Conservation (phyloP, 805 yeast species). For the Suhomyces tanzawaensis region DNA sequence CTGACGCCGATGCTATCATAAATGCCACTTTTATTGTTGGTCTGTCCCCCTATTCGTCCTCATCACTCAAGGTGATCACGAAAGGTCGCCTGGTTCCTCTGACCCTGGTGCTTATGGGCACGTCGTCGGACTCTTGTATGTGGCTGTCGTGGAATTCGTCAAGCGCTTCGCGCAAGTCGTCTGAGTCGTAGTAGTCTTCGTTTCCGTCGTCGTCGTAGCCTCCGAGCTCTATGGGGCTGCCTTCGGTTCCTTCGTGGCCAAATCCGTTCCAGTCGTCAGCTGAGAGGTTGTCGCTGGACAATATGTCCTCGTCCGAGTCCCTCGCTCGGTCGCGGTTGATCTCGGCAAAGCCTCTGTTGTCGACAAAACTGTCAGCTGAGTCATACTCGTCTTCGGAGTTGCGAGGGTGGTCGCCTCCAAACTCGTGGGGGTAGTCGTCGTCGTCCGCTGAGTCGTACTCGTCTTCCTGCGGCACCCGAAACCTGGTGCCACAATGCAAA, state of each 20-base stretch:
- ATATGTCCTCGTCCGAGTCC: conserved; percentile 15
- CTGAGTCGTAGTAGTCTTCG: conserved; percentile 11
- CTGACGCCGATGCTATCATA: too few relatives aligned
- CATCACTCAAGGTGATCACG: conserved; percentile 19
- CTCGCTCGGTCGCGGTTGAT: conserved; percentile 18
- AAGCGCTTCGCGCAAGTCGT: conserved; percentile 24
- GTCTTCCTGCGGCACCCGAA: conserved; percentile 34
- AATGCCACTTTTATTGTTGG: too few relatives aligned
- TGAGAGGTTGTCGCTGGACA: conserved; percentile 11
- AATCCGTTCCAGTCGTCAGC: conserved; percentile 21
- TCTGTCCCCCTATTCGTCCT: conserved; percentile 13
- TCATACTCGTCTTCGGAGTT: conserved; percentile 21
- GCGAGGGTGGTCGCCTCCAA: not conserved
- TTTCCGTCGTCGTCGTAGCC: conserved; percentile 13
- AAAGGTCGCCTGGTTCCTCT: conserved; percentile 11
- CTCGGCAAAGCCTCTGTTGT: conserved; percentile 21
- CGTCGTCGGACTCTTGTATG: conserved; percentile 8
- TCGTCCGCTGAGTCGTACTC: conserved; percentile 37
- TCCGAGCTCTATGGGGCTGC: conserved; percentile 11
- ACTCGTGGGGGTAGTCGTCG: conserved; percentile 13
- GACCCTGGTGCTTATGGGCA: not conserved
- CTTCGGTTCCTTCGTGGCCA: conserved; percentile 8
- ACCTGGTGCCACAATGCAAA: conserved; percentile 61
- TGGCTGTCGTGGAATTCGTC: conserved; percentile 22
- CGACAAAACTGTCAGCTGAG: conserved; percentile 34